phyloP scores from a whole-genome alignment of 768 basidiomycete species.

The Termitomyces sp. region DNA sequence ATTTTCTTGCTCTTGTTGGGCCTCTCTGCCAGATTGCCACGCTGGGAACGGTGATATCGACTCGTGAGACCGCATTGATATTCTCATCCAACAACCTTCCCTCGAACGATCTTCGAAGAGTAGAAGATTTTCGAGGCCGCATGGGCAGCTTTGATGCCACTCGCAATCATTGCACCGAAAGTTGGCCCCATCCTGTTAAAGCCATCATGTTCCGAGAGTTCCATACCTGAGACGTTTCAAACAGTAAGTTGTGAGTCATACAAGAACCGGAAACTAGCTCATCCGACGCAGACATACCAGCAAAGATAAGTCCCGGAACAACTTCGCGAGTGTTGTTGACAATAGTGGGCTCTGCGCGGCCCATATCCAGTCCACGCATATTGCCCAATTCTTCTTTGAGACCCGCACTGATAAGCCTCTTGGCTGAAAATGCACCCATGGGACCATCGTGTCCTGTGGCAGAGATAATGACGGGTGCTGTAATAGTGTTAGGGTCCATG shows the following conservation, averaged over 20 bases:
- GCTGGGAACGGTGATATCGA: neutral
- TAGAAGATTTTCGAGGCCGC: slow-evolving; percentile 57
- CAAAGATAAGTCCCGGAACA: slow-evolving; percentile 69
- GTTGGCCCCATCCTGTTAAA: slow-evolving; percentile 77
- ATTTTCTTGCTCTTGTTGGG: neutral
- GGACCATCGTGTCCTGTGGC: slow-evolving; percentile 78
- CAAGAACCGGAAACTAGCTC: slow-evolving; percentile 1
- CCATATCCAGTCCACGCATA: slow-evolving; percentile 81
- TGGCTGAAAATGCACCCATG: slow-evolving; percentile 81
- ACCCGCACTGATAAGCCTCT: slow-evolving; percentile 74
- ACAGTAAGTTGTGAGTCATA: neutral
- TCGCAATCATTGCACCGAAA: slow-evolving; percentile 78
- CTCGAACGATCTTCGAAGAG: slow-evolving; percentile 45
- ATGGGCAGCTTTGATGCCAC: slow-evolving; percentile 69
- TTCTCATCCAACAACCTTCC: slow-evolving; percentile 46
- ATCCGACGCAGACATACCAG: slow-evolving; percentile 41
- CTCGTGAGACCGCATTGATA: neutral
- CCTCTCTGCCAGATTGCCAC: too few species aligned
- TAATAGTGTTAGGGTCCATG: slow-evolving; percentile 81
- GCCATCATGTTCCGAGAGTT: slow-evolving; percentile 78
- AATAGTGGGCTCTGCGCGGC: slow-evolving; percentile 77
- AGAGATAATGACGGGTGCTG: slow-evolving; percentile 70
- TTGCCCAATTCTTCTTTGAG: slow-evolving; percentile 71
- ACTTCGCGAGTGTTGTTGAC: slow-evolving; percentile 78
- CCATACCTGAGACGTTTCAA: slow-evolving; percentile 55